Evolutionary conservation across 805 yeast species (phyloP).

Genomic region (Suhomyces sp.): DNA sequence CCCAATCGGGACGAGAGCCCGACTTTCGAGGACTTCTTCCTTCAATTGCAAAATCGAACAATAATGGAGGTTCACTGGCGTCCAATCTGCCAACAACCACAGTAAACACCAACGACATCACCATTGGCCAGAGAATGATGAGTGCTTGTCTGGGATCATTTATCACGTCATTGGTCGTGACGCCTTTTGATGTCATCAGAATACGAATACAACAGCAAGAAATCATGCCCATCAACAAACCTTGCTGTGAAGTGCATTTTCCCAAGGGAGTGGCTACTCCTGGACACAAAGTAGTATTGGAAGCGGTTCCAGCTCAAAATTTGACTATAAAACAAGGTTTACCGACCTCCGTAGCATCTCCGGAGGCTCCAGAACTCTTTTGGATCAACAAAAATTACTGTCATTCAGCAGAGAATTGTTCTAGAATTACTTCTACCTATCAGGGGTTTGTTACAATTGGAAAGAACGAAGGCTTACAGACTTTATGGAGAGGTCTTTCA

Average conservation of each 20-base stretch:
- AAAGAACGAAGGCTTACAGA: conserved; percentile 66
- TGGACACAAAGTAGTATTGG: background rate
- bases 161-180: conserved; percentile 68
- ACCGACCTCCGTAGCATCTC: conserved; percentile 3
- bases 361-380: conserved; percentile 27
- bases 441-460: conserved; percentile 71
- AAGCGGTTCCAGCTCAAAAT: conserved; percentile 1
- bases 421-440: conserved; percentile 63
- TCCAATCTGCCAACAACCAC: no score
- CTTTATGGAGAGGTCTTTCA: conserved; percentile 88
- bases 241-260: conserved; percentile 26
- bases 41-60: no score
- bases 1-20: no score
- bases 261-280: conserved; percentile 9
- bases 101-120: conserved; percentile 32
- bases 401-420: conserved; percentile 37
- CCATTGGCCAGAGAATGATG: conserved; percentile 63
- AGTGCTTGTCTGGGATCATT: conserved; percentile 79
- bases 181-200: conserved; percentile 81
- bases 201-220: conserved; percentile 79
- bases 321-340: background rate
- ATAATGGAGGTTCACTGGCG: no score
- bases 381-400: conserved; percentile 41
- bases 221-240: conserved; percentile 37
- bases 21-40: no score